phyloP scores from a whole-genome alignment of 2,329 filamentous ascomycete genomes.

The Apiospora arundinis region DNA sequence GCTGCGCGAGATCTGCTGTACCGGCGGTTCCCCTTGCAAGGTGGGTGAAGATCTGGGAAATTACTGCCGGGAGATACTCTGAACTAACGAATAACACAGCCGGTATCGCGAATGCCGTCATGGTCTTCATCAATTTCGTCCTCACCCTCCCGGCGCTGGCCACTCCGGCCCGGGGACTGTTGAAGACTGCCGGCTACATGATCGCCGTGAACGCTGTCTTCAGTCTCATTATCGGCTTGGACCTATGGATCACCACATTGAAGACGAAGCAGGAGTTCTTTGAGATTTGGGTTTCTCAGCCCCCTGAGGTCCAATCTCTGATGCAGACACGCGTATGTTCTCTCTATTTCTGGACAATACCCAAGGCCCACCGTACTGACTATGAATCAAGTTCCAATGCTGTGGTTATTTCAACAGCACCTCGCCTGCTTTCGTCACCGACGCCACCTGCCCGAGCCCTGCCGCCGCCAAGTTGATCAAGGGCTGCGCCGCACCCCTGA shows the following conservation, averaged over 20 bases:
- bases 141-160: slow-evolving; percentile 75
- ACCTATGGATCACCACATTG: slow-evolving; percentile 77
- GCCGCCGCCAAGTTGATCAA: slow-evolving; percentile 72
- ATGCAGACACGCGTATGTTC: slow-evolving; percentile 71
- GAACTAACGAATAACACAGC: slow-evolving; percentile 47
- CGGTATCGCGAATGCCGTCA: slow-evolving; percentile 73
- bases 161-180: slow-evolving; percentile 70
- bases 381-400: slow-evolving; percentile 68
- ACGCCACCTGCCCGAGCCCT: slow-evolving; percentile 71
- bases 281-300: slow-evolving; percentile 65
- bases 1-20: slow-evolving; percentile 60
- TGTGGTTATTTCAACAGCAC: slow-evolving; percentile 81
- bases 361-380: not conserved
- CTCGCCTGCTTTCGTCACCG: slow-evolving; percentile 73
- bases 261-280: slow-evolving; percentile 68
- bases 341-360: too few species aligned
- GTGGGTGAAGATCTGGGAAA: slow-evolving; percentile 32
- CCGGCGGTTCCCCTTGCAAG: slow-evolving; percentile 58
- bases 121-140: slow-evolving; percentile 75
- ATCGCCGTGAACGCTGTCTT: slow-evolving; percentile 67
- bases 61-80: slow-evolving; percentile 15
- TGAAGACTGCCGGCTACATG: slow-evolving; percentile 73
- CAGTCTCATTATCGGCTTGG: slow-evolving; percentile 69
- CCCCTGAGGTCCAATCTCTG: slow-evolving; percentile 65
- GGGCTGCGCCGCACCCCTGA: slow-evolving; percentile 73